Evolutionary conservation across 2,329 filamentous ascomycete species (phyloP).

Genomic region (Exophiala calicioides): DNA sequence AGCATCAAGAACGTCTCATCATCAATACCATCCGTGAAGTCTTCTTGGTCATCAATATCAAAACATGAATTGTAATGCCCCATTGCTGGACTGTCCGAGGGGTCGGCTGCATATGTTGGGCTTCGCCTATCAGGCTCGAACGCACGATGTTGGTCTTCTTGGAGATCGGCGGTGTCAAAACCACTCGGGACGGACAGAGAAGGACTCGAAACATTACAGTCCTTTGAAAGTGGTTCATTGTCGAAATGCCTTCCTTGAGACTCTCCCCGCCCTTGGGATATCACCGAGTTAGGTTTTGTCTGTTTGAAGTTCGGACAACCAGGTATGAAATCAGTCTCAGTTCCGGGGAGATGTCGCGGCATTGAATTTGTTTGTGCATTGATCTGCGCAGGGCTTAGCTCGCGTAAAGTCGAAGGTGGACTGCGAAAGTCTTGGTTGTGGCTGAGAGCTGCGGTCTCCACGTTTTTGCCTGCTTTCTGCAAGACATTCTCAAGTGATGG

Average conservation of each 20-base stretch:
- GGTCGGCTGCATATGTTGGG: not conserved
- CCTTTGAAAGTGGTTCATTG: too few relatives aligned
- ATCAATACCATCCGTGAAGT: slow-evolving; percentile 25
- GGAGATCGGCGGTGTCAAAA: not conserved
- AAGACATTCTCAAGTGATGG: not conserved
- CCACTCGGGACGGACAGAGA: not conserved
- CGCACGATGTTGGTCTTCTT: not conserved
- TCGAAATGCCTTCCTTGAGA: not conserved
- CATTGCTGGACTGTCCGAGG: not conserved
- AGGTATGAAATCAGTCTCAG: not conserved
- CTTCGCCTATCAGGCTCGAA: too few relatives aligned
- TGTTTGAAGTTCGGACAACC: not conserved
- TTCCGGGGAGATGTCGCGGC: not conserved
- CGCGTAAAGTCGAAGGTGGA: slow-evolving; percentile 2
- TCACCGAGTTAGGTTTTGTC: not conserved
- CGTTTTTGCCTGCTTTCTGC: not conserved
- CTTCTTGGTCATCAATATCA: slow-evolving; percentile 12
- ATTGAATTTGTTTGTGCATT: slow-evolving; percentile 2
- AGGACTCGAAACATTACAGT: not conserved
- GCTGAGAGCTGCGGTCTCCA: not conserved
- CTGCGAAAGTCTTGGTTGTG: not conserved
- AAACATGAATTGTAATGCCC: not conserved
- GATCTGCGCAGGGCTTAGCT: slow-evolving; percentile 8
- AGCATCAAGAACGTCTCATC: slow-evolving; percentile 22
- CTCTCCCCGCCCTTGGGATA: not conserved